Evolutionary conservation across 306 rosid species (phyloP).

Genomic region (Astragalus glycyphyllos): DNA sequence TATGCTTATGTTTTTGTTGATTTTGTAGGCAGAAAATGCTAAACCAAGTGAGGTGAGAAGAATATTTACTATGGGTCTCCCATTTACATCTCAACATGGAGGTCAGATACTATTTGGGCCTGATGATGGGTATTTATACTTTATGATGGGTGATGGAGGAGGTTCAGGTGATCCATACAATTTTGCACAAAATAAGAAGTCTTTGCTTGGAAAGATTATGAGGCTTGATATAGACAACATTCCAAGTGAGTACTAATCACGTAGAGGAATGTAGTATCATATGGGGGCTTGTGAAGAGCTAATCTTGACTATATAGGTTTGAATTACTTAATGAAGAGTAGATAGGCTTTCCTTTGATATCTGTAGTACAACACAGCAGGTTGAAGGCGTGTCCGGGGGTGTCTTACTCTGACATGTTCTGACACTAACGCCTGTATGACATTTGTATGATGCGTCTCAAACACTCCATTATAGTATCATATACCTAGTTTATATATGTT

Average conservation of each 20-base stretch:
- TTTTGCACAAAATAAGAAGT: constrained; percentile 87
- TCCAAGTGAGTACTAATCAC: constrained; percentile 62
- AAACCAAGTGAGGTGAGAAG: constrained; percentile 85
- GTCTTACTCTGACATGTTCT: too few relatives aligned
- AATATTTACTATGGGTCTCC: constrained; percentile 89
- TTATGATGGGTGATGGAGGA: constrained; percentile 92
- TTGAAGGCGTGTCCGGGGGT: too few relatives aligned
- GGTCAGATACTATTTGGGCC: constrained; percentile 96
- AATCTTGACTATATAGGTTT: background rate
- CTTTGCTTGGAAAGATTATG: constrained; percentile 92
- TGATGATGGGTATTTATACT: constrained; percentile 76
- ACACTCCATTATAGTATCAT: too few relatives aligned
- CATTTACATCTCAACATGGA: constrained; percentile 70
- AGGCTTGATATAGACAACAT: constrained; percentile 81
- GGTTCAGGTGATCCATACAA: constrained; percentile 77
- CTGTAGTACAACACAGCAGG: too few relatives aligned
- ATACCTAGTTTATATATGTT: too few relatives aligned
- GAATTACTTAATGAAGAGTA: background rate
- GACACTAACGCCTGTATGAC: too few relatives aligned
- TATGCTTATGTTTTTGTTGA: background rate
- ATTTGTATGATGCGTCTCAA: too few relatives aligned
- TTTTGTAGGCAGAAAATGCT: constrained; percentile 79
- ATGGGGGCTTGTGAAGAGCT: background rate
- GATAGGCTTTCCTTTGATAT: too few relatives aligned
- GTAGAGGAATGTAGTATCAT: background rate